These are phyloP conservation scores for Apiotrichum akiyoshidainum DNA, from an alignment of 1,284 basidiomycete species.

Conservation along the genomic window DNA sequence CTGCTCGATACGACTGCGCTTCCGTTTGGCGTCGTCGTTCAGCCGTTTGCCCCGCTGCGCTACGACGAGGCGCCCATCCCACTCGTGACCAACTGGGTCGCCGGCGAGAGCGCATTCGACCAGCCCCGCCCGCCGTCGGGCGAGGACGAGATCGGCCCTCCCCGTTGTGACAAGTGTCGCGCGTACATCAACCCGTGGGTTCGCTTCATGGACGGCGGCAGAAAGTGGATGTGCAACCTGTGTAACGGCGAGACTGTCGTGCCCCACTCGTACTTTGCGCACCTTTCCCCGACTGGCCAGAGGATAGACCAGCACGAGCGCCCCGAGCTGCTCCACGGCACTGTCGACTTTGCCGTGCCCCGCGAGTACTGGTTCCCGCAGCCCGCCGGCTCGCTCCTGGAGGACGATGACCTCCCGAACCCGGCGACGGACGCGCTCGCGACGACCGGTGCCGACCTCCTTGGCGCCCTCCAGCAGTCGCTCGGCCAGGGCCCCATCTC, in stretches of 20 bases:
- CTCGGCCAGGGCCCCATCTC: conserved; percentile 32
- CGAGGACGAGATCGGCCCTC: conserved; percentile 62
- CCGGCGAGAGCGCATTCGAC: conserved; percentile 46
- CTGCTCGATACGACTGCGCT: conserved; percentile 78
- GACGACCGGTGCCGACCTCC: conserved; percentile 44
- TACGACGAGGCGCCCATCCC: conserved; percentile 80
- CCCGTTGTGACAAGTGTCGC: conserved; percentile 80
- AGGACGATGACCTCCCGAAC: conserved; percentile 56
- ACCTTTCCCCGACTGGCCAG: conserved; percentile 73
- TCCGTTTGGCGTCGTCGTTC: conserved; percentile 79
- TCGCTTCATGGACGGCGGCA: conserved; percentile 77
- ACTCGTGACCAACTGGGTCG: conserved; percentile 57
- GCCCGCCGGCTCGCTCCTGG: conserved; percentile 52
- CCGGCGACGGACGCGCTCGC: conserved; percentile 35
- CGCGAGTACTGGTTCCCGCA: conserved; percentile 82
- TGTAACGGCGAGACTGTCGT: conserved; percentile 83
- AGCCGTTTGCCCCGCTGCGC: conserved; percentile 83
- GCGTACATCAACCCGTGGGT: conserved; percentile 97
- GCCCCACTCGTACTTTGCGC: conserved; percentile 76
- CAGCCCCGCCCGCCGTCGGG: conserved; percentile 72
- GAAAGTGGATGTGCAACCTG: conserved; percentile 88
- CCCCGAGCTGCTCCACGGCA: conserved; percentile 85
- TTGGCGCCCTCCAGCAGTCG: conserved; percentile 43
- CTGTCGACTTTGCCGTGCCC: conserved; percentile 84
- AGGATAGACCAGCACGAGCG: conserved; percentile 78